These are phyloP conservation scores for Rosellinia necatrix DNA, from an alignment of 2,329 filamentous ascomycete genomes.

Conservation along the genomic window DNA sequence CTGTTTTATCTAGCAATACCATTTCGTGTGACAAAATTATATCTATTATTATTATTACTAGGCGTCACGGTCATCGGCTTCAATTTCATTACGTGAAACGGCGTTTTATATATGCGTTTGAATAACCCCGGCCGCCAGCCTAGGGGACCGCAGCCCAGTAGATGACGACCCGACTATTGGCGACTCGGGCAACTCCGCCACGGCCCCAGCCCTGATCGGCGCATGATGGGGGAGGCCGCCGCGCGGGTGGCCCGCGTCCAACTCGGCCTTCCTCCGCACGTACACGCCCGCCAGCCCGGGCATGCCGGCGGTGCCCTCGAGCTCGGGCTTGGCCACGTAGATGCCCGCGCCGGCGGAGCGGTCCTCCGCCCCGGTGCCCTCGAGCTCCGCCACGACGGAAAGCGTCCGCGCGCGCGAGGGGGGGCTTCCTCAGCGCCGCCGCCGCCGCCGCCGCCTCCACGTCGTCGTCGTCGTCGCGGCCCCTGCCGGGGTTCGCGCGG, in stretches of 20 bases:
- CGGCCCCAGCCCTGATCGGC: not conserved
- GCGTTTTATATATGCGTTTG: not conserved
- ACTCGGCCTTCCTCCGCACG: constrained; percentile 10
- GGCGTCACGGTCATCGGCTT: not conserved
- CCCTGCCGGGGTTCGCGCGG: not conserved
- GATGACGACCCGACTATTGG: not conserved
- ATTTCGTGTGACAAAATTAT: too few relatives aligned
- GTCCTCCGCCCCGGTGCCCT: not conserved
- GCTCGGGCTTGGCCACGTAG: constrained; percentile 19
- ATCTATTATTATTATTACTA: not conserved
- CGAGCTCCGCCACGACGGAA: constrained; percentile 4
- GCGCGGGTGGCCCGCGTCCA: constrained; percentile 7
- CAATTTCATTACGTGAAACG: not conserved
- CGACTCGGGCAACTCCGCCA: not conserved
- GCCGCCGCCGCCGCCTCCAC: not conserved
- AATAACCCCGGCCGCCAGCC: not conserved
- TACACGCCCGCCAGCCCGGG: not conserved
- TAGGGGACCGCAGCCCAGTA: not conserved
- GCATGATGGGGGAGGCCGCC: not conserved
- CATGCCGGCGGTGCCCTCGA: constrained; percentile 10
- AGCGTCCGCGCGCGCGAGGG: not conserved
- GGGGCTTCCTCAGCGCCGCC: not conserved
- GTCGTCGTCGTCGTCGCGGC: not conserved
- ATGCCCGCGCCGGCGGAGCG: constrained; percentile 14
- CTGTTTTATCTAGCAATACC: not conserved